A percentile compares a stretch with the other conserved stretches of the same genome.
Evolutionary conservation across 805 yeast genomes (phyloP).

Genomic region (Lipomyces anomalus): DNA sequence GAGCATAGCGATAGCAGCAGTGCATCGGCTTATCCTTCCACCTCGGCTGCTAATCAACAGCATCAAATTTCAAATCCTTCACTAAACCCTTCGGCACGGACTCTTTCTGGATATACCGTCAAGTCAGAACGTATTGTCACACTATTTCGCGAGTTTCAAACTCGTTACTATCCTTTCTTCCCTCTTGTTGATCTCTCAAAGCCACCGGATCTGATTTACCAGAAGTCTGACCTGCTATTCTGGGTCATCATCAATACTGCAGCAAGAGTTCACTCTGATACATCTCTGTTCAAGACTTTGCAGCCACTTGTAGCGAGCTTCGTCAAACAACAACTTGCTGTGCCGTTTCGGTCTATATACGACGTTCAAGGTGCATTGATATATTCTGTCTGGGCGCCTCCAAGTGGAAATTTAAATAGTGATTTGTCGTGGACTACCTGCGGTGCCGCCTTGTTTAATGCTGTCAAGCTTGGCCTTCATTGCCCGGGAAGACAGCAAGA

Average conservation of each 20-base stretch:
- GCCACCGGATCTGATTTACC: constrained; percentile 77
- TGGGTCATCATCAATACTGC: constrained; percentile 92
- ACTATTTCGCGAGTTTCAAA: constrained; percentile 63
- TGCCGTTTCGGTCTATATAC: constrained; percentile 67
- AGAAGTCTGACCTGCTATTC: constrained; percentile 79
- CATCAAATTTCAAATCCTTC: neutral
- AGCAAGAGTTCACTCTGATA: constrained; percentile 51
- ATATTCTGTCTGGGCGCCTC: constrained; percentile 93
- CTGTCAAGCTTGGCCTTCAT: constrained; percentile 85
- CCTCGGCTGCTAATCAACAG: neutral
- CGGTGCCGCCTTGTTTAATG: constrained; percentile 89
- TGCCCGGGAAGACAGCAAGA: constrained; percentile 59
- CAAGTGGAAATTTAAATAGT: constrained; percentile 88
- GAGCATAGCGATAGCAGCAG: no score
- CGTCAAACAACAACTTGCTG: constrained; percentile 20
- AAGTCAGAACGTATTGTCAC: constrained; percentile 54
- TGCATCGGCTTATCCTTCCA: neutral
- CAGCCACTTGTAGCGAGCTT: constrained; percentile 14
- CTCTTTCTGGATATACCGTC: constrained; percentile 62
- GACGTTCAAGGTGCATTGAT: constrained; percentile 89
- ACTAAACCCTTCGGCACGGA: constrained; percentile 44
- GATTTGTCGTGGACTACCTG: constrained; percentile 95
- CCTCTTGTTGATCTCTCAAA: constrained; percentile 79
- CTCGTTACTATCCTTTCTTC: constrained; percentile 74
- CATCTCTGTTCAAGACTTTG: constrained; percentile 23